Conservation (phyloP, 441 rosid genomes). For the Kokia cookei region DNA sequence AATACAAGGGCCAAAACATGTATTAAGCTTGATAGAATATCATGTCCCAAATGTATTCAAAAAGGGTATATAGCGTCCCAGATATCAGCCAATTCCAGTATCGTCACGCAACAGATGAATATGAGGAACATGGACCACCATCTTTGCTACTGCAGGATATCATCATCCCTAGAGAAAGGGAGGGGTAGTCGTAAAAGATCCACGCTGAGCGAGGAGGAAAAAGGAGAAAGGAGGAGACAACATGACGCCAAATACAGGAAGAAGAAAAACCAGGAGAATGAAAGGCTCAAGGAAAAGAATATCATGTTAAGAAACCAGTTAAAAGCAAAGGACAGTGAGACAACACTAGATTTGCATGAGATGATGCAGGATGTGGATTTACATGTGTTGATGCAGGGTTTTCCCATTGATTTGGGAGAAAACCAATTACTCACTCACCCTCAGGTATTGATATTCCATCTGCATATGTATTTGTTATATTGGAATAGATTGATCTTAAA, state of each 20-base stretch:
- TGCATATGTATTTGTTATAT: too few relatives aligned
- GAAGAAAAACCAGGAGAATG: not conserved
- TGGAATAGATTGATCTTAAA: too few relatives aligned
- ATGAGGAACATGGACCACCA: not conserved
- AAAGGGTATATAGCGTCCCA: not conserved
- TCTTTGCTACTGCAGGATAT: not conserved
- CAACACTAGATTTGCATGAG: not conserved
- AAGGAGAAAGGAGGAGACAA: not conserved
- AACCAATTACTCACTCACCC: not conserved
- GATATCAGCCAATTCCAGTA: not conserved
- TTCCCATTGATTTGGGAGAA: not conserved
- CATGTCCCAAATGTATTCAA: not conserved
- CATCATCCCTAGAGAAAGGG: not conserved
- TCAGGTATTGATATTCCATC: not conserved
- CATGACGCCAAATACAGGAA: not conserved
- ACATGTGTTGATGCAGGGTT: not conserved
- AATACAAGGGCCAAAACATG: too few relatives aligned
- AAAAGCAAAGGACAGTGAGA: not conserved
- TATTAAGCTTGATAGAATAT: too few relatives aligned
- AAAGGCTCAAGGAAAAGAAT: not conserved
- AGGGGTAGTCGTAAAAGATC: not conserved
- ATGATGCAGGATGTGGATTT: not conserved
- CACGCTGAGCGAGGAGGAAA: not conserved
- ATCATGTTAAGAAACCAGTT: not conserved
- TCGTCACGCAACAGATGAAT: not conserved